phyloP scores from a whole-genome alignment of 177 flowering plant species.

The Telopea speciosissima region DNA sequence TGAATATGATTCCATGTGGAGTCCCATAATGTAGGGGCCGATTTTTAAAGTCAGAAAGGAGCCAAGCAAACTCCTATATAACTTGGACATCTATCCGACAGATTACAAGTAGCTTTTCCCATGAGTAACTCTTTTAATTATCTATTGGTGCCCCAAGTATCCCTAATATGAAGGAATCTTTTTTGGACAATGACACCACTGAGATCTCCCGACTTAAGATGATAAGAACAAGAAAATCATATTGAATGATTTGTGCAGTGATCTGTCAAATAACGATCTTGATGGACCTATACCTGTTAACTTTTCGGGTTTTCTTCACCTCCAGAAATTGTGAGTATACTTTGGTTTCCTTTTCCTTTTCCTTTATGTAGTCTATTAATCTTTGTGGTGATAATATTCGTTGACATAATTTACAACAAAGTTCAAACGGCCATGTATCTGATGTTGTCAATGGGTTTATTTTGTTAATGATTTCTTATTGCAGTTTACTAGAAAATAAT shows the following conservation, averaged over 20 bases:
- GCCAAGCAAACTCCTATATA: neutral
- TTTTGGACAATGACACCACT: neutral
- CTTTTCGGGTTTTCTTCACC: conserved; percentile 64
- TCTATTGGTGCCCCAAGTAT: no score
- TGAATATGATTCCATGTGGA: neutral
- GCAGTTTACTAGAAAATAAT: conserved; percentile 70
- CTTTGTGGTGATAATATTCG: neutral
- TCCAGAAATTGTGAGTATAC: conserved; percentile 70
- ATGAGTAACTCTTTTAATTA: no score
- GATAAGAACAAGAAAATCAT: neutral
- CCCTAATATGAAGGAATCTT: neutral
- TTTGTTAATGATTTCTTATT: conserved; percentile 1
- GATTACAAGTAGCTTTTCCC: neutral
- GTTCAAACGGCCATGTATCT: neutral
- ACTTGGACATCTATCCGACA: neutral
- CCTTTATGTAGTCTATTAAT: neutral
- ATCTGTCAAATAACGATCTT: conserved; percentile 62
- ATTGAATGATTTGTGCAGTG: conserved; percentile 38
- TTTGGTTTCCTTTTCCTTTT: neutral
- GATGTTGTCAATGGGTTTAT: neutral
- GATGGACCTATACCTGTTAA: conserved; percentile 60
- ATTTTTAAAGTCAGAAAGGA: neutral
- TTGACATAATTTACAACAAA: neutral
- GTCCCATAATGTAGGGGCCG: neutral
- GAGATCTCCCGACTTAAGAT: neutral